A percentile compares a stretch with the other conserved stretches of the same genome.
Conservation (phyloP, 2,329 filamentous ascomycete genomes). For the Fusarium setosum region DNA sequence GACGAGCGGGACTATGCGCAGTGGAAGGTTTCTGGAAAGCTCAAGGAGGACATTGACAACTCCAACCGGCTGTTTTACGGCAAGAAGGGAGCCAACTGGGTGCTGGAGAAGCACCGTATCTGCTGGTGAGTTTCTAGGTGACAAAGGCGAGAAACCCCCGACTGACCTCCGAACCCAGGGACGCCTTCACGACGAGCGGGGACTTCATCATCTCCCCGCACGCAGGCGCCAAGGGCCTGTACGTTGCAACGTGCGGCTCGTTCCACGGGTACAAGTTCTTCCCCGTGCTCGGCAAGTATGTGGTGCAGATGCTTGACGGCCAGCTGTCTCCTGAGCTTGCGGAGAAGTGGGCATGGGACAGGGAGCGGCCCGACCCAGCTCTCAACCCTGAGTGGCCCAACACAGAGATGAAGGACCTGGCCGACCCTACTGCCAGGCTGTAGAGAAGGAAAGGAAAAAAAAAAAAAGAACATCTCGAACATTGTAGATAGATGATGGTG, state of each 20-base stretch:
- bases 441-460: slow-evolving; percentile 18
- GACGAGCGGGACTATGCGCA: slow-evolving; percentile 67
- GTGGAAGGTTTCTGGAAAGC: slow-evolving; percentile 66
- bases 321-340: slow-evolving; percentile 55
- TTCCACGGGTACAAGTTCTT: slow-evolving; percentile 78
- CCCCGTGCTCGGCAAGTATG: slow-evolving; percentile 71
- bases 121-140: slow-evolving; percentile 66
- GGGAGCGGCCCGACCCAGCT: slow-evolving; percentile 64
- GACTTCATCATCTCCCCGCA: slow-evolving; percentile 74
- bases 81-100: slow-evolving; percentile 64
- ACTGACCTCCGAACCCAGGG: slow-evolving; percentile 57
- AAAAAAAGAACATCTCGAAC: too few species aligned
- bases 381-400: slow-evolving; percentile 67
- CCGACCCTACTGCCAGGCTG: slow-evolving; percentile 46
- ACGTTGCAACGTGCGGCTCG: slow-evolving; percentile 72
- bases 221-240: slow-evolving; percentile 62
- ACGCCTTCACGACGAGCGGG: slow-evolving; percentile 70
- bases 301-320: slow-evolving; percentile 65
- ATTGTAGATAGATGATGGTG: too few species aligned
- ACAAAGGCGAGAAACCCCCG: background rate
- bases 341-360: slow-evolving; percentile 68
- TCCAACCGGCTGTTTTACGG: slow-evolving; percentile 70
- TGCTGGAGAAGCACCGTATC: slow-evolving; percentile 71
- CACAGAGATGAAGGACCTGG: slow-evolving; percentile 66
- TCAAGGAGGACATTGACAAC: slow-evolving; percentile 69